A percentile compares a stretch with the other conserved stretches of the same genome.
Conservation (phyloP, 805 yeast species). For the Barnettozyma vustinii region DNA sequence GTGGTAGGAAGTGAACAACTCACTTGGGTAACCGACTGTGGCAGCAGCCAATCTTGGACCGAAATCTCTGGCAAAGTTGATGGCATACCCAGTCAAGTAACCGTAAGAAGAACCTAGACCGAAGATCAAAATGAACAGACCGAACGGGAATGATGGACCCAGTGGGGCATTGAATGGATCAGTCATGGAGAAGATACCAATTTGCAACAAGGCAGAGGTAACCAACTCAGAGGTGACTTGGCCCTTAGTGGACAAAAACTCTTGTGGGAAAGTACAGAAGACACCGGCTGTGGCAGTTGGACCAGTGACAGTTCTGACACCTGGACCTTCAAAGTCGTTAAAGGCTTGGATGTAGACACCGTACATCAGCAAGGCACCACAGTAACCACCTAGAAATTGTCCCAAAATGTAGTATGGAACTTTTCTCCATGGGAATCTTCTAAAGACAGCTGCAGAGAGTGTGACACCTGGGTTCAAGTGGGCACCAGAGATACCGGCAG, state of each 20-base stretch:
- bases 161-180: constrained; percentile 46
- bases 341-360: constrained; percentile 39
- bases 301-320: constrained; percentile 24
- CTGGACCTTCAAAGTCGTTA: constrained; percentile 31
- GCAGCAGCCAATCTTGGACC: constrained; percentile 47
- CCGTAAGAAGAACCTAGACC: constrained; percentile 45
- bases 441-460: constrained; percentile 38
- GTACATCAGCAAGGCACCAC: constrained; percentile 41
- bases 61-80: constrained; percentile 50
- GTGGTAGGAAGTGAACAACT: constrained; percentile 33
- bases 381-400: constrained; percentile 44
- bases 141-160: constrained; percentile 41
- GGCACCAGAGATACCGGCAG: constrained; percentile 57
- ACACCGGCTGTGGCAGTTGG: constrained; percentile 35
- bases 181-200: constrained; percentile 45
- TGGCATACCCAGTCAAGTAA: constrained; percentile 49
- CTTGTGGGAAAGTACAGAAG: constrained; percentile 42
- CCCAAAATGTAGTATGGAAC: constrained; percentile 40
- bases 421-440: constrained; percentile 48
- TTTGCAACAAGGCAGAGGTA: constrained; percentile 39
- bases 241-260: constrained; percentile 35
- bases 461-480: constrained; percentile 53
- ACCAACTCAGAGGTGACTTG: constrained; percentile 45
- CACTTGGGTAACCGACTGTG: constrained; percentile 41
- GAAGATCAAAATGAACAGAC: constrained; percentile 39